Conservation (phyloP, 306 rosid genomes). For the Fagus crenata region DNA sequence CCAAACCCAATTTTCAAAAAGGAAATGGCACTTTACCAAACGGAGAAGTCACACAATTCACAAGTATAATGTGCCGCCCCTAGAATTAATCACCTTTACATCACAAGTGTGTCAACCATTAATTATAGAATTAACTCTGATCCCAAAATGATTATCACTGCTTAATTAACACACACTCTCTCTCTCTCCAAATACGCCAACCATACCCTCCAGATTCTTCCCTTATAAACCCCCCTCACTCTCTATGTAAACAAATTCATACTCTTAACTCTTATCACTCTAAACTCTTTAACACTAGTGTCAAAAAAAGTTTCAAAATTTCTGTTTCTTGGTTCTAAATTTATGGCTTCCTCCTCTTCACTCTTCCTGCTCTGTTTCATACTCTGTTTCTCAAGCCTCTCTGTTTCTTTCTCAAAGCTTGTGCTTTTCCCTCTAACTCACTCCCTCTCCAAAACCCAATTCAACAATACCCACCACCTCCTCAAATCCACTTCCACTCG, state of each 20-base stretch:
- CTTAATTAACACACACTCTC: neutral
- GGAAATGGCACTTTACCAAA: too few relatives aligned
- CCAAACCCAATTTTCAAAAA: too few relatives aligned
- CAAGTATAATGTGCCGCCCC: neutral
- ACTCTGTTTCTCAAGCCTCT: constrained; percentile 38
- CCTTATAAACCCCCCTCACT: constrained; percentile 22
- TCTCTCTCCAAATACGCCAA: too few relatives aligned
- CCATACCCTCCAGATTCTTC: neutral
- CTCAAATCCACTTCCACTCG: constrained; percentile 69
- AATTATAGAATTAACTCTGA: neutral
- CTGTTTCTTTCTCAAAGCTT: constrained; percentile 33
- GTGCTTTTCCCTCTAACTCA: constrained; percentile 63
- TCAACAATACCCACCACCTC: constrained; percentile 68
- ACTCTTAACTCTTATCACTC: neutral
- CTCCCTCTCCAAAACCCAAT: constrained; percentile 57
- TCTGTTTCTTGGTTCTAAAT: constrained; percentile 5
- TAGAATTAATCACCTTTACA: neutral
- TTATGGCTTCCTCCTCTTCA: constrained; percentile 47
- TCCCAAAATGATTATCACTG: neutral
- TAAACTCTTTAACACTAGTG: neutral
- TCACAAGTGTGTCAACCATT: neutral
- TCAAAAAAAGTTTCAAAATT: neutral
- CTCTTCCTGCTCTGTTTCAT: constrained; percentile 44
- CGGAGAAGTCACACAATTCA: neutral
- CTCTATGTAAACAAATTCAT: neutral